Percentiles rank a stretch among this genome's conserved stretches.
These are phyloP conservation scores for Sordaria brevicollis DNA, from an alignment of 495 filamentous ascomycete species.

Conservation along the genomic window DNA sequence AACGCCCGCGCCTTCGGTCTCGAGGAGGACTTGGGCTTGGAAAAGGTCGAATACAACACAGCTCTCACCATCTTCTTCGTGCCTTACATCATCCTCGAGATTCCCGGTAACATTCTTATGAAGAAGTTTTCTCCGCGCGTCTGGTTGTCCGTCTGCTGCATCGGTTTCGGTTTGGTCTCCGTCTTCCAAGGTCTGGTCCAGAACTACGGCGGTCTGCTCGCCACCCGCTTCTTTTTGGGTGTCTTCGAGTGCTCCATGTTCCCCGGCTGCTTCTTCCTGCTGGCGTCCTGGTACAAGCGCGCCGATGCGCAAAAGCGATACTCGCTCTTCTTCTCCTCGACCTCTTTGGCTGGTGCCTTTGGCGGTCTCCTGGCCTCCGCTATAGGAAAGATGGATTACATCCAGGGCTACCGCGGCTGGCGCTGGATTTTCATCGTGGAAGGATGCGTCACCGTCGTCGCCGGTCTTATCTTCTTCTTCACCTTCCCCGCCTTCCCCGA, in stretches of 20 bases:
- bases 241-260: slow-evolving; percentile 88
- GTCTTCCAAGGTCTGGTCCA: slow-evolving; percentile 69
- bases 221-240: slow-evolving; percentile 80
- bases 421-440: slow-evolving; percentile 74
- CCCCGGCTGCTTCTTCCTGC: slow-evolving; percentile 72
- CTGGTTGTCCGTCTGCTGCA: slow-evolving; percentile 77
- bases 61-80: slow-evolving; percentile 87
- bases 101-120: slow-evolving; percentile 80
- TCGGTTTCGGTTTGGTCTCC: slow-evolving; percentile 69
- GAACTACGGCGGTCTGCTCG: slow-evolving; percentile 68
- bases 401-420: slow-evolving; percentile 70
- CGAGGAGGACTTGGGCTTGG: slow-evolving; percentile 52
- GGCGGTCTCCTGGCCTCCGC: slow-evolving; percentile 74
- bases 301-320: slow-evolving; percentile 81
- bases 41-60: slow-evolving; percentile 54
- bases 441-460: slow-evolving; percentile 59
- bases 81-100: slow-evolving; percentile 78
- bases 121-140: slow-evolving; percentile 72
- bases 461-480: slow-evolving; percentile 71
- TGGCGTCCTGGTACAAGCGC: slow-evolving; percentile 81
- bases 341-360: slow-evolving; percentile 77
- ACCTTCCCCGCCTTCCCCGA: slow-evolving; percentile 61
- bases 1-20: slow-evolving; percentile 57
- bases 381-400: slow-evolving; percentile 69
- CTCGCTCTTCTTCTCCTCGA: slow-evolving; percentile 75